Evolutionary conservation across 176 grass and related monocot genomes (phyloP).

Genomic region (Sorghum bicolor): DNA sequence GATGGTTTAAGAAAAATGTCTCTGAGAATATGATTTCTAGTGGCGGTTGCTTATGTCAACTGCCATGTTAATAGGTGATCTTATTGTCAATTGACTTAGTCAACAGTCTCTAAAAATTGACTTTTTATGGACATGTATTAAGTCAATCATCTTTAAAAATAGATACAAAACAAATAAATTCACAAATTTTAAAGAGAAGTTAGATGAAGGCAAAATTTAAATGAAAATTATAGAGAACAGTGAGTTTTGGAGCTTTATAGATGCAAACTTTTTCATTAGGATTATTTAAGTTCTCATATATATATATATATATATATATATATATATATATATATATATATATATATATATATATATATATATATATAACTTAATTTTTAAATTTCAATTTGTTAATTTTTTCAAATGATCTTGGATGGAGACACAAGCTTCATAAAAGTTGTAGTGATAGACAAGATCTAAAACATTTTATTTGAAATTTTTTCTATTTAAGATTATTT

Average conservation of each 20-base stretch:
- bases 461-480: not conserved
- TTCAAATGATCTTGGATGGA: not conserved
- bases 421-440: not conserved
- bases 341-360: too few species aligned
- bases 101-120: not conserved
- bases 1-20: accelerated
- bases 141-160: not conserved
- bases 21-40: not conserved
- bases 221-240: accelerated
- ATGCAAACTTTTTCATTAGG: not conserved
- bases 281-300: not conserved
- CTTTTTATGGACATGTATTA: not conserved
- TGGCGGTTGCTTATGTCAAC: too few species aligned
- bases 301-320: too few species aligned
- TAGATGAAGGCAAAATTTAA: not conserved
- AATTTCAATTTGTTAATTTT: not conserved
- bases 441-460: not conserved
- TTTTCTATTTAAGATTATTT: too few species aligned
- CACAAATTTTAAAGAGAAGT: not conserved
- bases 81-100: not conserved
- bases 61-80: too few species aligned
- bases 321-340: too few species aligned
- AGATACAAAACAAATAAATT: not conserved
- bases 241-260: not conserved
- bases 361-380: too few species aligned